Percentiles rank a stretch among this genome's conserved stretches.
phyloP scores from a whole-genome alignment of 2,329 filamentous ascomycete species.

The Trichoderma lentiforme region DNA sequence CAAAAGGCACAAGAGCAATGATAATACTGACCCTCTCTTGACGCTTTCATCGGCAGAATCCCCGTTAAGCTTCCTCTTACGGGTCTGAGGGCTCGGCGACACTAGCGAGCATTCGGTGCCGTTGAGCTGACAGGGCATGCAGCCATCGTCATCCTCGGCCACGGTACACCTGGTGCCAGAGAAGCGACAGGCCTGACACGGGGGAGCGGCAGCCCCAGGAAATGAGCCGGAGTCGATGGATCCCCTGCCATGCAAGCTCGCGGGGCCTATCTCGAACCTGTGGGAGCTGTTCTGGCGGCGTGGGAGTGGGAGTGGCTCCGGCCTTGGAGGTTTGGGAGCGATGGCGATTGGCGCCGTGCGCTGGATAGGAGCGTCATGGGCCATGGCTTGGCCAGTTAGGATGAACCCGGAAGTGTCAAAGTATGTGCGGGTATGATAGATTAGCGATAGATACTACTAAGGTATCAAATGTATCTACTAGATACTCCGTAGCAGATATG shows the following conservation, averaged over 20 bases:
- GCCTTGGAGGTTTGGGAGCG: constrained; percentile 55
- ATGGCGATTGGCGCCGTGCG: constrained; percentile 65
- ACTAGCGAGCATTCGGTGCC: constrained; percentile 76
- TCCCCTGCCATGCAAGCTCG: constrained; percentile 50
- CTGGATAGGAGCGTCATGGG: constrained; percentile 50
- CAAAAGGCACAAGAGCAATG: constrained; percentile 13
- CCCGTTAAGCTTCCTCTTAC: constrained; percentile 74
- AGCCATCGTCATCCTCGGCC: constrained; percentile 69
- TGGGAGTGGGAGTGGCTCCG: constrained; percentile 40
- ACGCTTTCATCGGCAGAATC: constrained; percentile 58
- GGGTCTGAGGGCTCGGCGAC: constrained; percentile 65
- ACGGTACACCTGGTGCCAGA: constrained; percentile 74
- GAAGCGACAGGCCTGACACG: constrained; percentile 71
- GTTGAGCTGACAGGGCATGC: constrained; percentile 74
- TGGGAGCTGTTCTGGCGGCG: constrained; percentile 46
- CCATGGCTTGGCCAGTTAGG: constrained; percentile 38
- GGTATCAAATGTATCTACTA: not conserved
- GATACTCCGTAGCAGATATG: not conserved
- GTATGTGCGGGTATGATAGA: not conserved
- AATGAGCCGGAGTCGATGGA: constrained; percentile 48
- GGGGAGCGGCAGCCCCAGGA: constrained; percentile 44
- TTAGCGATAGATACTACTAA: not conserved
- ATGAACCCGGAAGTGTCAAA: not conserved
- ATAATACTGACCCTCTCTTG: constrained; percentile 66
- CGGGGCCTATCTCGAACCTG: constrained; percentile 48